Evolutionary conservation across 108 stramenopile species (phyloP), one percentile per base, ranked within the genome.

Genomic region (Nannochloropsis oceanica): DNA sequence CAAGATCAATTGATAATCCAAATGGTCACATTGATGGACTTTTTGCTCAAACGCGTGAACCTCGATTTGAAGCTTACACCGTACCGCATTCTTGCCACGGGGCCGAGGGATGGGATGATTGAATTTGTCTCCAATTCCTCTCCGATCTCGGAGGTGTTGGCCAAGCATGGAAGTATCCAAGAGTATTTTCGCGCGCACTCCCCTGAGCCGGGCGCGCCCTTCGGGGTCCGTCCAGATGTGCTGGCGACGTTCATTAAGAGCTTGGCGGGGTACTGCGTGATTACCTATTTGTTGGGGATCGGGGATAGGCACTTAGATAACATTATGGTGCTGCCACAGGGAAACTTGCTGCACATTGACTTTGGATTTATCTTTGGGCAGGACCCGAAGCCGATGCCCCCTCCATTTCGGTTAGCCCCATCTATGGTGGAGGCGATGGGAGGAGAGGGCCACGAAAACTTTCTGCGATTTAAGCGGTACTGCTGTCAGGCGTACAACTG

Each of bases 1-100:
- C 99, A 99, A 90, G 99, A 99, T 90, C 98, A 99, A 87, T 94
- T 99, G 43, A 95, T 98, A 43, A 95, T 96, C 92, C 92, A 93
- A 84, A 93, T 99, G 94, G 94, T 99, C 79, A 93, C 96, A 79
- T 92, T 99, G 50, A 97, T 99, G 97, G 99, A 99, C 91, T 85
- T 94, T 10, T 86, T 97, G 12, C 89, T 98, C 84, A 98, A 99
- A 86, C 93, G 94, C 26, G 97, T 95, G 42, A 95, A 96, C 73
- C 93, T 99, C 43, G 97, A 99, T 84, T 90, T 99, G 26, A 94
- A 94, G 83, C 90, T 96, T 13, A 92, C 88, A 20, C 89, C 91
- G 13, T 93, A 93, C 81, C 89, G 92, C 34, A 95, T 97, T 83
- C 93, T 97, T 22, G 97, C 99, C 27, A 98, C 95, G 82, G 96